These are phyloP conservation scores for Fomitiporia mediterranea DNA, from an alignment of 1,284 basidiomycete genomes.

Conservation along the genomic window DNA sequence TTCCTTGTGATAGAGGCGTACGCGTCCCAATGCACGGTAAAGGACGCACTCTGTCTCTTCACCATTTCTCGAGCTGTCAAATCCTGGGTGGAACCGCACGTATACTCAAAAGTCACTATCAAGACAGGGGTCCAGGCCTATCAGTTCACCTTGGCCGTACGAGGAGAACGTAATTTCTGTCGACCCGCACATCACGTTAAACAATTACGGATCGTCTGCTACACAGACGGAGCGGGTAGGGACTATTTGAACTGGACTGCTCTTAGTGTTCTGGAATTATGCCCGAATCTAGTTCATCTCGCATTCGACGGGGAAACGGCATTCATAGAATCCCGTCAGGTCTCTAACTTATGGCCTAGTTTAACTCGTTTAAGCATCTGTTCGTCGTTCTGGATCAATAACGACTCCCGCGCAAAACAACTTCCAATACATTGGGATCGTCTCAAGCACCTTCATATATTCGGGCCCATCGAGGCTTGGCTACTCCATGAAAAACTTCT, in stretches of 20 bases:
- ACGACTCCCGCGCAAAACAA: background rate
- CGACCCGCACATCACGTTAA: background rate
- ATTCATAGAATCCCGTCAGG: background rate
- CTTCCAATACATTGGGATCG: background rate
- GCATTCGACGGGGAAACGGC: constrained; percentile 1
- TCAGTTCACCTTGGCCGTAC: background rate
- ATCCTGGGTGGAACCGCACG: constrained; percentile 2
- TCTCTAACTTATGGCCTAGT: background rate
- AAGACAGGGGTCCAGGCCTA: background rate
- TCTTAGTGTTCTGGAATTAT: background rate
- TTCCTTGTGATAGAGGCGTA: too few species aligned
- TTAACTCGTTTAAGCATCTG: constrained; percentile 1
- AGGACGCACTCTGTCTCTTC: too few species aligned
- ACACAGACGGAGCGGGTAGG: too few species aligned
- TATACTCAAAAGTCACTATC: constrained; percentile 1
- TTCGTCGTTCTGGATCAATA: background rate
- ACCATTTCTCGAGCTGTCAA: too few species aligned
- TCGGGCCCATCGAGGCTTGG: background rate
- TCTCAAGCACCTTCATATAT: too few species aligned
- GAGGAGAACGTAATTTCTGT: background rate
- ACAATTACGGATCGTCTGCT: background rate
- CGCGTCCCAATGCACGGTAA: too few species aligned
- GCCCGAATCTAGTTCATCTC: constrained; percentile 5
- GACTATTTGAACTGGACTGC: background rate
- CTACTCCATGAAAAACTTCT: constrained; percentile 2